Conservation (phyloP, 2,329 filamentous ascomycete genomes). For the Parafenestella ontariensis region DNA sequence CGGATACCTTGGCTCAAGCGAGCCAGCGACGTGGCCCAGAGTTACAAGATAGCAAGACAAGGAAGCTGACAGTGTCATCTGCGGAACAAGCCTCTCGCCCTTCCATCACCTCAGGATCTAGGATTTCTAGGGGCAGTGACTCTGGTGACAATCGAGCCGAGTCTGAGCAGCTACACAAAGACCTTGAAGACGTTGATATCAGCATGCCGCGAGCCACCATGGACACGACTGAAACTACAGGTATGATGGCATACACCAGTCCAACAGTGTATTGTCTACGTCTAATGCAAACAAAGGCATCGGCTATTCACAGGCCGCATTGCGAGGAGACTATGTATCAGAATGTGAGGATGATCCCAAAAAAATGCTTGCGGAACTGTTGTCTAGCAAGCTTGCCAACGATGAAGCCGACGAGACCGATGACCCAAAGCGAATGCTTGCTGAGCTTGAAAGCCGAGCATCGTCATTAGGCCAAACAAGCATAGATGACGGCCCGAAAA, state of each 20-base stretch:
- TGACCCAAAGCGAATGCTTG: conserved; percentile 1
- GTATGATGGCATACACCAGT: background rate
- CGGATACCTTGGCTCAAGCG: conserved; percentile 18
- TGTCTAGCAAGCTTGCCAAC: background rate
- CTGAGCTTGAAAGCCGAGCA: conserved; percentile 5
- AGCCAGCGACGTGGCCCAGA: conserved; percentile 21
- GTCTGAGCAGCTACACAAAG: background rate
- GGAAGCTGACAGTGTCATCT: background rate
- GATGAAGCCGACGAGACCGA: background rate
- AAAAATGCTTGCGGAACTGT: conserved; percentile 12
- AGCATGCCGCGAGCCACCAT: background rate
- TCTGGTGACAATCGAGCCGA: background rate
- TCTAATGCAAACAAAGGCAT: background rate
- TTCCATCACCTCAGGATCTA: background rate
- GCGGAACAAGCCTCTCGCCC: background rate
- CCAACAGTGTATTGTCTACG: background rate
- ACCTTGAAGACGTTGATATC: background rate
- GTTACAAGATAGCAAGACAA: conserved; percentile 1
- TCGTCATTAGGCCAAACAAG: background rate
- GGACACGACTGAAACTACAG: background rate
- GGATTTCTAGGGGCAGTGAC: background rate
- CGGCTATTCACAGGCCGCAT: background rate
- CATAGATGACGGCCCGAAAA: background rate
- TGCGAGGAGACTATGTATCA: background rate
- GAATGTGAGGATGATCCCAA: background rate